Evolutionary conservation across 2,329 filamentous ascomycete genomes (phyloP).

Genomic region (Penicillium sp.): DNA sequence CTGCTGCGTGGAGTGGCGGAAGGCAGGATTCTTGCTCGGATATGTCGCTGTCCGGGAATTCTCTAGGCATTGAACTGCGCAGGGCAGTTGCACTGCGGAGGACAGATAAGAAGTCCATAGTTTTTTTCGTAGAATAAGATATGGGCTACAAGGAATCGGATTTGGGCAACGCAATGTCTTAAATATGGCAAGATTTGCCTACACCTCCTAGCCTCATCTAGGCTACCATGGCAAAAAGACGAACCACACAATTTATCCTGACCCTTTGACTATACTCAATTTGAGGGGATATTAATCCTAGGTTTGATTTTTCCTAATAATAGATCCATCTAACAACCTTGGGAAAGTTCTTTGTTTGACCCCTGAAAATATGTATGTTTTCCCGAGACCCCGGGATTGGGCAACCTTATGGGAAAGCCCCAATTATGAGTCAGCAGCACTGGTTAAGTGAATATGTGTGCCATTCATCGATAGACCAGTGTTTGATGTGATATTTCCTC

Average conservation of each 20-base stretch:
- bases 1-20: slow-evolving; percentile 4
- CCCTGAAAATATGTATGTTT: too few species aligned
- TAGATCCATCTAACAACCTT: too few species aligned
- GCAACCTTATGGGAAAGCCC: too few species aligned
- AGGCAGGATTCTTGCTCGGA: background rate
- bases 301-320: too few species aligned
- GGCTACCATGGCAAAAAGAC: background rate
- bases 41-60: background rate
- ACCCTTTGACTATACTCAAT: too few species aligned
- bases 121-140: background rate
- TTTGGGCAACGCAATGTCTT: background rate
- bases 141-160: background rate
- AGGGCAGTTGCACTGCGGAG: background rate
- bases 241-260: background rate
- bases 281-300: too few species aligned
- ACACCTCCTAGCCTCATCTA: background rate
- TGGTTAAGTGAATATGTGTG: too few species aligned
- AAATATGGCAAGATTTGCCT: background rate
- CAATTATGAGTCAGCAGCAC: too few species aligned
- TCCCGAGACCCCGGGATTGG: too few species aligned
- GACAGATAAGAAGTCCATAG: background rate
- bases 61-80: background rate
- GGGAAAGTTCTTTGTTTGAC: too few species aligned
- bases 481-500: too few species aligned
- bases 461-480: too few species aligned